These are phyloP conservation scores for Thelephora ganbajun DNA, from an alignment of 768 basidiomycete genomes.

Conservation along the genomic window DNA sequence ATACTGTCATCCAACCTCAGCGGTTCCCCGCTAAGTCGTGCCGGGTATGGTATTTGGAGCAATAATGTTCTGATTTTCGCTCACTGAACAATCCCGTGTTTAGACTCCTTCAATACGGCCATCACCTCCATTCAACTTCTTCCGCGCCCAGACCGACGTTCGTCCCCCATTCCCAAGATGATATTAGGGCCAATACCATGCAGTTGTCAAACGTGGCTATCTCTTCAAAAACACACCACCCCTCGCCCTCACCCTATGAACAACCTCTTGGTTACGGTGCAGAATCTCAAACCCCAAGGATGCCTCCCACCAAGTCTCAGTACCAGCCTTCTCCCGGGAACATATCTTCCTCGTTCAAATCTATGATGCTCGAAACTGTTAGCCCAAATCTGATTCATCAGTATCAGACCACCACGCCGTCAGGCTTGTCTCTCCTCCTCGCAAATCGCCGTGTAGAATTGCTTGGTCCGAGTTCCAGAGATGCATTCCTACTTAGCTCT, in stretches of 20 bases:
- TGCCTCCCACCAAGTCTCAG: no score
- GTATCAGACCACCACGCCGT: constrained; percentile 4
- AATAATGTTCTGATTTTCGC: not conserved
- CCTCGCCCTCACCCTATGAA: not conserved
- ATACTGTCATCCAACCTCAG: constrained; percentile 3
- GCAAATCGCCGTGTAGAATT: constrained; percentile 4
- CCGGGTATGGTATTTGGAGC: constrained; percentile 13
- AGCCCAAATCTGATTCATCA: no score
- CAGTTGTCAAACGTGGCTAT: constrained; percentile 39
- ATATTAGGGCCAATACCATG: constrained; percentile 55
- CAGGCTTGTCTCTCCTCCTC: constrained; percentile 14
- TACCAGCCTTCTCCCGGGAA: no score
- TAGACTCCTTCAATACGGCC: constrained; percentile 45
- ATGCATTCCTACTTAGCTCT: no score
- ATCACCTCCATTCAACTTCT: constrained; percentile 23
- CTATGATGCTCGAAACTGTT: no score
- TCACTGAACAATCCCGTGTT: constrained; percentile 1
- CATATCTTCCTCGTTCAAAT: no score
- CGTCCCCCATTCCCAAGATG: constrained; percentile 40
- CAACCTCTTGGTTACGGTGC: no score
- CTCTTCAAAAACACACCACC: constrained; percentile 12
- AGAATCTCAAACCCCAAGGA: no score
- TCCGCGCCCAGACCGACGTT: constrained; percentile 8
- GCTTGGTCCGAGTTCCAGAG: not conserved
- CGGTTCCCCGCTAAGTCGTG: constrained; percentile 16